phyloP scores from a whole-genome alignment of 306 rosid species.

The Styphnolobium japonicum region DNA sequence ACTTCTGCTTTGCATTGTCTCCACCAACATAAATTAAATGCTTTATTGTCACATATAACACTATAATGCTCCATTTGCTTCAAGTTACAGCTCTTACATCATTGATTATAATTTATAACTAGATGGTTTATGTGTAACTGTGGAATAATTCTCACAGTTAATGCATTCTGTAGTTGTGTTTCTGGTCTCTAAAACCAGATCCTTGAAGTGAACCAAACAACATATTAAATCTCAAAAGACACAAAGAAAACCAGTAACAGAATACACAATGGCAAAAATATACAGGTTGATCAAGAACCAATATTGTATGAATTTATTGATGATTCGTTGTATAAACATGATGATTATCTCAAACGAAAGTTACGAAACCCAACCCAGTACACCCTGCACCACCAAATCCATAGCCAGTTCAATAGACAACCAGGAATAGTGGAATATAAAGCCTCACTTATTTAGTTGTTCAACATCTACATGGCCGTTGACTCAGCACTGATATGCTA shows the following conservation, averaged over 20 bases:
- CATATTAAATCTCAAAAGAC: not conserved
- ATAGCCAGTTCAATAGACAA: not conserved
- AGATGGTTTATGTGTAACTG: not conserved
- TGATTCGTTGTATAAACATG: not conserved
- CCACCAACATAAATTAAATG: not conserved
- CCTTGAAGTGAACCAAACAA: not conserved
- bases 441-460: not conserved
- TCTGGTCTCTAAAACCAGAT: not conserved
- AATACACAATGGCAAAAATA: not conserved
- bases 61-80: not conserved
- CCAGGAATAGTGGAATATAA: not conserved
- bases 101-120: constrained; percentile 10
- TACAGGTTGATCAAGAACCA: not conserved
- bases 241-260: not conserved
- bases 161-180: constrained; percentile 7
- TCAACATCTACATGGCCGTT: not conserved
- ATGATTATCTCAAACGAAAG: not conserved
- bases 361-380: not conserved
- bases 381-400: not conserved
- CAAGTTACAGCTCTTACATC: not conserved
- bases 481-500: not conserved
- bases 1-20: not conserved
- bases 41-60: not conserved
- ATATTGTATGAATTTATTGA: not conserved
- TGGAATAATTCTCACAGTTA: not conserved